phyloP scores from a whole-genome alignment of 345 rosid genomes.

The thale cress (Arabidopsis thaliana) region DNA sequence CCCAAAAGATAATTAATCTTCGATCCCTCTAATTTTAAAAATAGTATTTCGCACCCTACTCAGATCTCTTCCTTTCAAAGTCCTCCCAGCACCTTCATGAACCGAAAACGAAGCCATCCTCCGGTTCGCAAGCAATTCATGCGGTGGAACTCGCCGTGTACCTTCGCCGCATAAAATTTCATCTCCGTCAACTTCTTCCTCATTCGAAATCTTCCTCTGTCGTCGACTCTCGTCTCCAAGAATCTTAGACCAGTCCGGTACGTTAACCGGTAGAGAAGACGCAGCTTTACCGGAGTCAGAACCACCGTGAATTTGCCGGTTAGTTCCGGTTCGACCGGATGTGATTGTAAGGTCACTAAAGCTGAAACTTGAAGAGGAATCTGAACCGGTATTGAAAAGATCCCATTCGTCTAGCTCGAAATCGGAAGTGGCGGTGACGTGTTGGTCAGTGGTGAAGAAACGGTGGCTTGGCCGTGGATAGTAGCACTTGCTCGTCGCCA shows the following conservation, averaged over 20 bases:
- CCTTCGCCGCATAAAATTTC: conserved; percentile 50
- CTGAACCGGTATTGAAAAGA: conserved; percentile 53
- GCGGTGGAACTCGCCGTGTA: conserved; percentile 74
- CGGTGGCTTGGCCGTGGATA: conserved; percentile 66
- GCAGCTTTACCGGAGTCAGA: conserved; percentile 4
- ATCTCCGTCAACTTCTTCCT: conserved; percentile 50
- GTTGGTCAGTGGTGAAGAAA: conserved; percentile 46
- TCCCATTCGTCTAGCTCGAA: conserved; percentile 95
- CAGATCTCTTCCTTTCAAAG: conserved; percentile 95
- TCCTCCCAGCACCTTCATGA: conserved; percentile 95
- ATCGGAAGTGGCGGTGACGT: conserved; percentile 45
- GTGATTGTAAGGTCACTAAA: conserved; percentile 28
- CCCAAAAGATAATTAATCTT: conserved; percentile 56
- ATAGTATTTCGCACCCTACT: conserved; percentile 92
- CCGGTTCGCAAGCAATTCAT: conserved; percentile 79
- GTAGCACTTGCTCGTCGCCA: conserved; percentile 82
- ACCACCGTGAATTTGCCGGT: conserved; percentile 1
- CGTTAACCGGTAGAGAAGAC: conserved; percentile 77
- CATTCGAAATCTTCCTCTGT: conserved; percentile 45
- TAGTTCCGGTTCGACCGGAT: conserved; percentile 30
- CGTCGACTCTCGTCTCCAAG: conserved; percentile 64
- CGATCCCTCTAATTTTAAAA: conserved; percentile 89
- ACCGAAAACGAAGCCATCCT: conserved; percentile 91
- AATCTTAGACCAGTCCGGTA: conserved; percentile 98
- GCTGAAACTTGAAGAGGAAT: conserved; percentile 54